Conservation (phyloP, 805 yeast genomes). For the Danielozyma ontarioensis region DNA sequence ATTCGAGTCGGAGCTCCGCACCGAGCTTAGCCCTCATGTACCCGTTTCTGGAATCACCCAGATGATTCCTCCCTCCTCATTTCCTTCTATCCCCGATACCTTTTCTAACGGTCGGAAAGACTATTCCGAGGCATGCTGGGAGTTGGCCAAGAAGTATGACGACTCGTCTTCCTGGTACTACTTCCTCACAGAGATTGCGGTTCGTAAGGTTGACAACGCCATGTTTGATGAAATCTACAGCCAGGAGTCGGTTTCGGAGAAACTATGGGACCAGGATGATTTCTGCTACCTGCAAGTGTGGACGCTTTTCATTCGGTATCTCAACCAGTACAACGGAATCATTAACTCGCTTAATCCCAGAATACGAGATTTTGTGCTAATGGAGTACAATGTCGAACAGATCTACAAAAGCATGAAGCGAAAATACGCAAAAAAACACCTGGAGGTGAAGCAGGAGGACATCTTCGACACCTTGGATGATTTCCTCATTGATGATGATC, state of each 20-base stretch:
- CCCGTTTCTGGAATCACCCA: slow-evolving; percentile 27
- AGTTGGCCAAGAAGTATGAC: slow-evolving; percentile 17
- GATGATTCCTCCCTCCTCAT: slow-evolving; percentile 25
- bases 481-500: slow-evolving; percentile 29
- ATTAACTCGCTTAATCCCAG: slow-evolving; percentile 30
- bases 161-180: slow-evolving; percentile 32
- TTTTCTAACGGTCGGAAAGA: slow-evolving; percentile 9
- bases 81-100: slow-evolving; percentile 26
- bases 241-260: slow-evolving; percentile 4
- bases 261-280: slow-evolving; percentile 19
- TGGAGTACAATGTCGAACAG: slow-evolving; percentile 26
- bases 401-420: slow-evolving; percentile 22
- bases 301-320: slow-evolving; percentile 24
- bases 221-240: slow-evolving; percentile 29
- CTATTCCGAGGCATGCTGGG: slow-evolving; percentile 19
- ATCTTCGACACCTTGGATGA: slow-evolving; percentile 25
- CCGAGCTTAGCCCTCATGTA: slow-evolving; percentile 30
- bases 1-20: slow-evolving; percentile 31
- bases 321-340: slow-evolving; percentile 34
- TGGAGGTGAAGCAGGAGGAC: slow-evolving; percentile 5
- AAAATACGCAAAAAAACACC: slow-evolving; percentile 13
- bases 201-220: slow-evolving; percentile 33
- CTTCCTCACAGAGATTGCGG: slow-evolving; percentile 35
- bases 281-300: slow-evolving; percentile 19
- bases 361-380: slow-evolving; percentile 27